Evolutionary conservation across 2,329 filamentous ascomycete genomes (phyloP).

Genomic region (Claviceps pazoutovae): DNA sequence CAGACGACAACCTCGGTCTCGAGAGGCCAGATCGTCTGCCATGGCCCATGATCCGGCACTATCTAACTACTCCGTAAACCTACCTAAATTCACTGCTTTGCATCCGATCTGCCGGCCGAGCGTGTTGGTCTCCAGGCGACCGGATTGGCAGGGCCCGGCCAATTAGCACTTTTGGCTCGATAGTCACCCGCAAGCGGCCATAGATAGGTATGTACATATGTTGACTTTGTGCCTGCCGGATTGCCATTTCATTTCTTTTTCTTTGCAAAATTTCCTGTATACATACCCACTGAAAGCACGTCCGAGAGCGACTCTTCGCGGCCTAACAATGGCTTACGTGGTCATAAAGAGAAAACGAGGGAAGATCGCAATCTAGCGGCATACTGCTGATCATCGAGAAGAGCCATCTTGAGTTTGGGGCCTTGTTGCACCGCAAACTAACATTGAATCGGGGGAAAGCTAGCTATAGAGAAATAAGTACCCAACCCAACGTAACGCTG

Average conservation of each 20-base stretch:
- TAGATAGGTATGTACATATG: too few relatives aligned
- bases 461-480: neutral
- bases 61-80: neutral
- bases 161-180: neutral
- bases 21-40: neutral
- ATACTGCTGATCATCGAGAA: neutral
- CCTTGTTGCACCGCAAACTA: neutral
- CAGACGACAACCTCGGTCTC: neutral
- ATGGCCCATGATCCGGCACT: neutral
- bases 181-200: neutral
- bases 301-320: neutral
- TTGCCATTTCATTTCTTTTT: neutral
- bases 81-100: neutral
- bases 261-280: too few relatives aligned
- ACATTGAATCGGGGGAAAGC: neutral
- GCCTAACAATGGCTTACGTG: neutral
- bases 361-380: neutral
- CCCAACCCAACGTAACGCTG: too few relatives aligned
- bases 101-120: constrained; percentile 1
- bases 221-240: too few relatives aligned
- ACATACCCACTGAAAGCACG: neutral
- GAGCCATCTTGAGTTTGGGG: neutral
- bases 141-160: neutral
- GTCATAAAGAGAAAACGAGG: neutral
- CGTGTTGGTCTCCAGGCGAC: neutral